Evolutionary conservation across 768 basidiomycete species (phyloP), one percentile per base, ranked within the genome.

Genomic region (Hebeloma cylindrosporum): DNA sequence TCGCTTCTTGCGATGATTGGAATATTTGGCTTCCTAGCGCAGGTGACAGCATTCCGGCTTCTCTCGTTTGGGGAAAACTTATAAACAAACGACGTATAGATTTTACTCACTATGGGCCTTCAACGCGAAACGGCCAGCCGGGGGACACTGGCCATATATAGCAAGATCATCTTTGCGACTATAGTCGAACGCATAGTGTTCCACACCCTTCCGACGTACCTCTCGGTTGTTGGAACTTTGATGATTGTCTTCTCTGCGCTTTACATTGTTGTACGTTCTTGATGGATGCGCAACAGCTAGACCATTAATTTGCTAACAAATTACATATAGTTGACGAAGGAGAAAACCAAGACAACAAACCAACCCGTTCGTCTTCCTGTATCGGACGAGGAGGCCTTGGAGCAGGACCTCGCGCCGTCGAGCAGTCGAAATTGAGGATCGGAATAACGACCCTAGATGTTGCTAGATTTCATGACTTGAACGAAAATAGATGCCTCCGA

Each of bases 161-260:
- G 63, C 44, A 61, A 60, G 76, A 74, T 89, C 32, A 66, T 88
- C n/a, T 89, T 83, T 57, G 80, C 85, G 0, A 66, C 74, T 5
- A 57, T 80, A 9, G 66, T 88, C 13, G 84, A 93, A 59, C 68
- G 75, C 3, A 45, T 83, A 23, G 72, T 85, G 52, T 87, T 90
- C 62, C 69, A 79, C 27, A 73, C 72, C 2, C 57, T 67, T 5
- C 86, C 86, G 0, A 74, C 84, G 1, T 47, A 68, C 1, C 65
- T 85, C 23, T 85, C 82, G 3, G 54, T 81, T 6, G 48, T 79
- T 7, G 89, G 89, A 1, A 80, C 79, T 1, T 31, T 66, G 3
- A 77, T 88, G 48, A 91, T 89, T 54, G 59, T 88, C 21, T 51
- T 65, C 1, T 74, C 78, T 13, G 86, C 85, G 0, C 50, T 83